These are phyloP conservation scores for Trichoderma oligosporum DNA, from an alignment of 2,329 filamentous ascomycete genomes.

Conservation along the genomic window DNA sequence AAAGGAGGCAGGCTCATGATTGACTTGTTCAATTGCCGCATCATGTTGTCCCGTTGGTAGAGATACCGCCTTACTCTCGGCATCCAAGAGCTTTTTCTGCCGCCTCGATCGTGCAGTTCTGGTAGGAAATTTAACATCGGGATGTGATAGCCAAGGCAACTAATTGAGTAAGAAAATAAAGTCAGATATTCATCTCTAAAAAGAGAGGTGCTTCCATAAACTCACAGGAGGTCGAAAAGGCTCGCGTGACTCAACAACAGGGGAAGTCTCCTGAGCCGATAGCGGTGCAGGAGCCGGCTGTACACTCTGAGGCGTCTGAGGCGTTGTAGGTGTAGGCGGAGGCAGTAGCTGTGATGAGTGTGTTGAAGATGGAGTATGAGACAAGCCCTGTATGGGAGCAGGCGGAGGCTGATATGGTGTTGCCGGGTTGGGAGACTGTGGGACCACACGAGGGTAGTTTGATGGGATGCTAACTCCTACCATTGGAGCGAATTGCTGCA, in stretches of 20 bases:
- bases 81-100: constrained; percentile 41
- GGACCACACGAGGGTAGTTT: constrained; percentile 47
- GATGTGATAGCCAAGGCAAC: constrained; percentile 57
- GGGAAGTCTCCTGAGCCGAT: constrained; percentile 18
- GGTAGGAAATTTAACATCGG: constrained; percentile 49
- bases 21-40: constrained; percentile 27
- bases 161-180: constrained; percentile 28
- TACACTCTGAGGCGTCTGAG: constrained; percentile 34
- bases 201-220: constrained; percentile 18
- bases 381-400: constrained; percentile 40
- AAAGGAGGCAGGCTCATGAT: constrained; percentile 22
- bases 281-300: constrained; percentile 27
- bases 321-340: constrained; percentile 47
- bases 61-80: constrained; percentile 39
- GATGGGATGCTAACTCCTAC: constrained; percentile 44
- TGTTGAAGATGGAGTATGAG: constrained; percentile 53
- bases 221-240: constrained; percentile 52
- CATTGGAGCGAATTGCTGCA: constrained; percentile 54
- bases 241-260: constrained; percentile 23
- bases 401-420: constrained; percentile 55
- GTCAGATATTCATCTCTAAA: neutral
- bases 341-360: constrained; percentile 43
- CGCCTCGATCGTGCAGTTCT: constrained; percentile 37
- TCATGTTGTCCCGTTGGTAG: constrained; percentile 41
- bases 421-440: constrained; percentile 52